Evolutionary conservation across 164 flowering plant genomes (phyloP).

Genomic region (Vitis cinerea): DNA sequence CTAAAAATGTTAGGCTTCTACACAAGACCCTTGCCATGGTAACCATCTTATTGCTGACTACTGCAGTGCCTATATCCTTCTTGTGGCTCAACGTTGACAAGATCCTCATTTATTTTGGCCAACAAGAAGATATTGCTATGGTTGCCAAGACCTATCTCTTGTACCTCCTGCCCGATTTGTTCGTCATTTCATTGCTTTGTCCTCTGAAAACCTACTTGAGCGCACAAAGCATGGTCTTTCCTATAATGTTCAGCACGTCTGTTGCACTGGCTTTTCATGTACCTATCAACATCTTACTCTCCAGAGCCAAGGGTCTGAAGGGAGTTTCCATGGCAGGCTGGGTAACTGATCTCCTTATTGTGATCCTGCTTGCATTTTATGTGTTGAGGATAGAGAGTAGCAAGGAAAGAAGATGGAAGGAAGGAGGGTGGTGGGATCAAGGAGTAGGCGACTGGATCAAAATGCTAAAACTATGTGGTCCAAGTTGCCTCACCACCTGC

Average conservation of each 20-base stretch:
- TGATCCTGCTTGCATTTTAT: constrained; percentile 40
- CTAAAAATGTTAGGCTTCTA: constrained; percentile 71
- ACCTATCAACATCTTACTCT: constrained; percentile 64
- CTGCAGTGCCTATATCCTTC: constrained; percentile 59
- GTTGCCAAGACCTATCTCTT: constrained; percentile 55
- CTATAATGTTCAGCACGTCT: constrained; percentile 69
- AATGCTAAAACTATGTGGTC: constrained; percentile 55
- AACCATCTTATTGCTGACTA: constrained; percentile 42
- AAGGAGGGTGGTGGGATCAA: constrained; percentile 78
- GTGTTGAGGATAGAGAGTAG: constrained; percentile 32
- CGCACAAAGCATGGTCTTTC: constrained; percentile 64
- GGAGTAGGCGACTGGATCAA: constrained; percentile 50
- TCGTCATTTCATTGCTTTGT: constrained; percentile 60
- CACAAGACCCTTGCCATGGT: constrained; percentile 81
- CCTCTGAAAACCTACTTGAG: constrained; percentile 82
- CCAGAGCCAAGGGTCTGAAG: constrained; percentile 51
- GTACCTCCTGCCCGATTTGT: constrained; percentile 78
- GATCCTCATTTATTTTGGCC: constrained; percentile 68
- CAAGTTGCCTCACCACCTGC: constrained; percentile 87
- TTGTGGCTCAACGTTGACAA: constrained; percentile 78
- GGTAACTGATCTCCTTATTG: constrained; percentile 58
- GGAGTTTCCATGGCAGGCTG: constrained; percentile 80
- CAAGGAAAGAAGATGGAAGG: constrained; percentile 43
- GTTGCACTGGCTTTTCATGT: constrained; percentile 59
- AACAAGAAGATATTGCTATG: constrained; percentile 55